phyloP scores from a whole-genome alignment of 1,139 yeast species.

The Neolecta irregularis region DNA sequence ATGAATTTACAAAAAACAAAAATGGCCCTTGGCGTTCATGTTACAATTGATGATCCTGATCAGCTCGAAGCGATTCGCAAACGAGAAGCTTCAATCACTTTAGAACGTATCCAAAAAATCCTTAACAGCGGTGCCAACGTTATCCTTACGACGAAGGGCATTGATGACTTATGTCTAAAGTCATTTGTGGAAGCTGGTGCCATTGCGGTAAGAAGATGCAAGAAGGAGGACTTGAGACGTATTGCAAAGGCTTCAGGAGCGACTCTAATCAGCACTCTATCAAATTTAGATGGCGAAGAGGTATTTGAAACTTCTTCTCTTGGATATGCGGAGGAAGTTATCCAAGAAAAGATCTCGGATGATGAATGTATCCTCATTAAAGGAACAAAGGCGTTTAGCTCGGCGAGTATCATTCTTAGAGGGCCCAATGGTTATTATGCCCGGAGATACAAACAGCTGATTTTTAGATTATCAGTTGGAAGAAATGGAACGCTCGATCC shows the following conservation, averaged over 20 bases:
- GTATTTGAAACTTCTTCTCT: conserved; percentile 76
- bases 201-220: conserved; percentile 96
- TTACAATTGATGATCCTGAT: conserved; percentile 93
- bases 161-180: conserved; percentile 89
- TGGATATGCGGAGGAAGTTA: conserved; percentile 86
- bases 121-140: conserved; percentile 92
- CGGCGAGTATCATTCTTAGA: conserved; percentile 80
- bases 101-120: conserved; percentile 78
- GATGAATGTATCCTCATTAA: conserved; percentile 92
- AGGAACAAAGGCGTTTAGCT: conserved; percentile 87
- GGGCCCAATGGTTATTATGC: conserved; percentile 56
- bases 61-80: conserved; percentile 90
- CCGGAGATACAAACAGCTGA: not conserved
- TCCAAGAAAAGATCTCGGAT: conserved; percentile 81
- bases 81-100: conserved; percentile 80
- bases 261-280: conserved; percentile 67
- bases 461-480: conserved; percentile 58
- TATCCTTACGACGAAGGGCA: conserved; percentile 91
- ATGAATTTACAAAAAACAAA: conserved; percentile 88
- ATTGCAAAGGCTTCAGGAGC: conserved; percentile 98
- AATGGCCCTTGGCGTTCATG: conserved; percentile 98
- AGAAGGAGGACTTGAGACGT: conserved; percentile 89
- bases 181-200: conserved; percentile 91
- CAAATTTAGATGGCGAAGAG: conserved; percentile 95
- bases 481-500: conserved; percentile 95